phyloP scores from a whole-genome alignment of 2,329 filamentous ascomycete species.

The Pezicula radicicola region DNA sequence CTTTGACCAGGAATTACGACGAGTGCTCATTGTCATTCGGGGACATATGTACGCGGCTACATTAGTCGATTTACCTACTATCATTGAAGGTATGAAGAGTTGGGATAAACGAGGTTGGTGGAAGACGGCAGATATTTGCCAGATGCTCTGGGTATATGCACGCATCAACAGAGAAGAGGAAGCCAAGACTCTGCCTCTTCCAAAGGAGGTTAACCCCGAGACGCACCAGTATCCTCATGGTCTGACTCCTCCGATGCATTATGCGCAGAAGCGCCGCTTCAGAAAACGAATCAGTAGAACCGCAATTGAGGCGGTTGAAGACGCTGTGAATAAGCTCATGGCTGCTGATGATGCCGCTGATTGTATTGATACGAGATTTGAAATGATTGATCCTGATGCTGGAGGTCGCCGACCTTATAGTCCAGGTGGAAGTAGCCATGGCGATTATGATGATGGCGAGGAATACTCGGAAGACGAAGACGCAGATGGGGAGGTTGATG shows the following conservation, averaged over 20 bases:
- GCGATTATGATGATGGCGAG: constrained; percentile 29
- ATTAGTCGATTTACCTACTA: constrained; percentile 67
- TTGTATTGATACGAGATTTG: constrained; percentile 33
- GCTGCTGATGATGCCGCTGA: constrained; percentile 38
- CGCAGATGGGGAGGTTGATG: constrained; percentile 34
- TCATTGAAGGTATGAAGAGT: constrained; percentile 72
- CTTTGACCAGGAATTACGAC: constrained; percentile 62
- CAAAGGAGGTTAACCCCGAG: constrained; percentile 24
- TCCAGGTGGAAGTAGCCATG: constrained; percentile 19
- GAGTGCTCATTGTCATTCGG: constrained; percentile 58
- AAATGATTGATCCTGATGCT: constrained; percentile 36
- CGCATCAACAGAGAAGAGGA: constrained; percentile 51
- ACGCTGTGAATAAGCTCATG: constrained; percentile 49
- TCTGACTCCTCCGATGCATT: constrained; percentile 58
- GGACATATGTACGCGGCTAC: constrained; percentile 61
- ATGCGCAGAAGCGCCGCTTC: constrained; percentile 55
- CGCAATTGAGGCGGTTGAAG: constrained; percentile 55
- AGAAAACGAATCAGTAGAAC: constrained; percentile 52
- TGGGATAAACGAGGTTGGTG: constrained; percentile 72
- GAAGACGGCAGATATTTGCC: constrained; percentile 71
- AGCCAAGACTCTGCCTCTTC: constrained; percentile 31
- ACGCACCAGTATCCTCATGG: constrained; percentile 46
- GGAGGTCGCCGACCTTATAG: constrained; percentile 20
- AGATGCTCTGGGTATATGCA: constrained; percentile 68
- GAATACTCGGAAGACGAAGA: constrained; percentile 35